Percentiles rank a stretch among this genome's conserved stretches.
These are phyloP conservation scores for Rosa multiflora DNA, from an alignment of 306 rosid species.

Conservation along the genomic window DNA sequence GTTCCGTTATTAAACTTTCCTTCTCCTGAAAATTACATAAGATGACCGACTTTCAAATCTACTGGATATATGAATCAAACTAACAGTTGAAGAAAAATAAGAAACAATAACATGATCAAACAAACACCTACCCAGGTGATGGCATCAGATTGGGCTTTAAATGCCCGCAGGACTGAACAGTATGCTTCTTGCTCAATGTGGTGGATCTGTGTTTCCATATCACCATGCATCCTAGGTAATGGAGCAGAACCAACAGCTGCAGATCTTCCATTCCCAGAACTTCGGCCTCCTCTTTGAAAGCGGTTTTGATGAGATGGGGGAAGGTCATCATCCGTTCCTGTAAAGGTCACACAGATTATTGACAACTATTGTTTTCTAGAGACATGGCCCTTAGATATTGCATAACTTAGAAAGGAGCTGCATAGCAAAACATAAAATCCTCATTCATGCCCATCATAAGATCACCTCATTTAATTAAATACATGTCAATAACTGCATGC, in stretches of 20 bases:
- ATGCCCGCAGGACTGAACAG: constrained; percentile 51
- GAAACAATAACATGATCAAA: constrained; percentile 20
- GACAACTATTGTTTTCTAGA: background rate
- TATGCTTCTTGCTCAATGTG: constrained; percentile 55
- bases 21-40: constrained; percentile 37
- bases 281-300: constrained; percentile 42
- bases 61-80: background rate
- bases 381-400: background rate
- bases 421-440: background rate
- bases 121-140: constrained; percentile 48
- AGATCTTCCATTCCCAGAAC: constrained; percentile 45
- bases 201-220: constrained; percentile 58
- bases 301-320: constrained; percentile 51
- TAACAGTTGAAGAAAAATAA: background rate
- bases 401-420: background rate
- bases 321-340: constrained; percentile 57
- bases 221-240: constrained; percentile 38
- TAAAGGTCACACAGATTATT: constrained; percentile 17
- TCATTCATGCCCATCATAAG: background rate
- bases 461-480: background rate
- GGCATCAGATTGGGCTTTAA: constrained; percentile 61
- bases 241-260: constrained; percentile 37
- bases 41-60: constrained; percentile 3
- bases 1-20: constrained; percentile 51
- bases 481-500: background rate